Evolutionary conservation across 1,139 yeast genomes (phyloP), one percentile per base, ranked within the genome.

Genomic region (Candida buenavistaensis): DNA sequence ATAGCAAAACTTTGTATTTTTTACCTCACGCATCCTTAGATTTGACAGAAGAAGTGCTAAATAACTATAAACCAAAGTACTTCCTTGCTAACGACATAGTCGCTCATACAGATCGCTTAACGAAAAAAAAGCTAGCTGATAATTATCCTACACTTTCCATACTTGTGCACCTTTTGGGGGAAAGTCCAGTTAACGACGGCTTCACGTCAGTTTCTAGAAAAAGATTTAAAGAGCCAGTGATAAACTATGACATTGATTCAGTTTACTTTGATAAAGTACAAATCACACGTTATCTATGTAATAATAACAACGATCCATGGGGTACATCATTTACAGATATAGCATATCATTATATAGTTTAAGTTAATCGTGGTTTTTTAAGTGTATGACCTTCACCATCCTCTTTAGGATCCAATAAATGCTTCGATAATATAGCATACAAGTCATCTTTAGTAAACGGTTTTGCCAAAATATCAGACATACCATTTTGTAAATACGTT

Each of bases 401-500:
- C 32, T 41, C 46, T 6, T 57, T 50, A 21, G 31, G 31, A 2
- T 21, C 25, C 26, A 66, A 51, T 33, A 83, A 59, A 55, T 87
- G 89, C 52, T 87, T 82, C 42, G 84, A 79, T 39, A 87, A 62
- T 54, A 86, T 84, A 37, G 80, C 70, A 53, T 82, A 85, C 38
- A 89, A 67, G 54, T 87, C 95, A 46, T 82, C 89, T 53, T 84
- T 86, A 4, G 94, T 83, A 55, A 90, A 90, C 1, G 97, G 97
- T 56, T 89, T 89, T 2, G 96, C 95, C 48, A 90, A 65, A 33
- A 89, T 85, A 59, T 88, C 96, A 37, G 87, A 82, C 89, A 90
- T 87, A 3, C 96, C 97, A 52, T 87, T 89, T 46, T 83, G 85
- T 40, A 85, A 66, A 55, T 88, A 89, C 1, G 86, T 82, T 30